These are phyloP conservation scores for Biscogniauxia marginata DNA, from an alignment of 2,329 filamentous ascomycete species.

Conservation along the genomic window DNA sequence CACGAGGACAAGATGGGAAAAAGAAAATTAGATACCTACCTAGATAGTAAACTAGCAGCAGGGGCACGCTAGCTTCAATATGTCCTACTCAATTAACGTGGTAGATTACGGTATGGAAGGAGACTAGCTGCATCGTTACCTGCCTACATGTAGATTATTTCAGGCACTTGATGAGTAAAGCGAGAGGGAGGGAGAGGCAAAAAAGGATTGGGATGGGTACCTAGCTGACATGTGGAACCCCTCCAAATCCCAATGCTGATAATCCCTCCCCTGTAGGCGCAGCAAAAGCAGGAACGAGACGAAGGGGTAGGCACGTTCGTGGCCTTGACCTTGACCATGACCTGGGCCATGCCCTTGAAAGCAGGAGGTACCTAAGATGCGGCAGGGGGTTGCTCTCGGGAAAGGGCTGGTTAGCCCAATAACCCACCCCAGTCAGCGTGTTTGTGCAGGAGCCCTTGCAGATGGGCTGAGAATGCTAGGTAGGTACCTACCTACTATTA, in stretches of 20 bases:
- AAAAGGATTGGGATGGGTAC: neutral
- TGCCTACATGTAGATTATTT: too few relatives aligned
- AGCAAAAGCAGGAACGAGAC: neutral
- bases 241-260: neutral
- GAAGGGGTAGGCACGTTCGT: neutral
- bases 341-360: conserved; percentile 7
- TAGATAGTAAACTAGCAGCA: too few relatives aligned
- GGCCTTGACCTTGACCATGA: neutral
- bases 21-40: neutral
- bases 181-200: neutral
- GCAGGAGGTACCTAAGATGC: conserved; percentile 10
- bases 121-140: too few relatives aligned
- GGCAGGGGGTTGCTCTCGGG: conserved; percentile 19
- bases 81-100: too few relatives aligned
- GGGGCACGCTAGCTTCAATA: too few relatives aligned
- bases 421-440: neutral
- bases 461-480: conserved; percentile 12
- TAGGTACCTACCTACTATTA: neutral
- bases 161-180: neutral
- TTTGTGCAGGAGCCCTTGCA: conserved; percentile 19
- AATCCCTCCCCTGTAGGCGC: neutral
- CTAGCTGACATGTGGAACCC: neutral
- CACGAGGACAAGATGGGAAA: neutral
- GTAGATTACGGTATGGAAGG: too few relatives aligned
- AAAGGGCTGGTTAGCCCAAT: conserved; percentile 13